A percentile compares a stretch with the other conserved stretches of the same genome.
These are phyloP conservation scores for Globisporangium solare DNA, from an alignment of 352 stramenopile genomes.

Conservation along the genomic window DNA sequence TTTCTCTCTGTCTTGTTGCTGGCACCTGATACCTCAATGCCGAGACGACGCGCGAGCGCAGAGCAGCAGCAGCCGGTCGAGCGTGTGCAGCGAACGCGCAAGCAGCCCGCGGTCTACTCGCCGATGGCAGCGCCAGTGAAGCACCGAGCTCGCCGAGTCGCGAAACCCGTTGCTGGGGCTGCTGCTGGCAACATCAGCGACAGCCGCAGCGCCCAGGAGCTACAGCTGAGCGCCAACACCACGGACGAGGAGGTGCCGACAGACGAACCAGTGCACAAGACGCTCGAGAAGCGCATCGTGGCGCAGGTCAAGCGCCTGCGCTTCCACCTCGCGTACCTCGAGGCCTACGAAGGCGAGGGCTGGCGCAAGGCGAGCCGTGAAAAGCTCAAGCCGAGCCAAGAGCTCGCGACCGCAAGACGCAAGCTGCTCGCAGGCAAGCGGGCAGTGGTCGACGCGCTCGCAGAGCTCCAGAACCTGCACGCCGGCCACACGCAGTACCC, in stretches of 20 bases:
- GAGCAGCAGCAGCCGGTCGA: not conserved
- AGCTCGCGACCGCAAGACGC: slow-evolving; percentile 40
- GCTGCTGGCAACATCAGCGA: not conserved
- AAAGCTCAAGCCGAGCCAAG: slow-evolving; percentile 78
- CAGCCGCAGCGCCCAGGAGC: not conserved
- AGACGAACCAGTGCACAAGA: slow-evolving; percentile 11
- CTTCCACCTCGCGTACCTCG: slow-evolving; percentile 73
- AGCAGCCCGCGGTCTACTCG: slow-evolving; percentile 18
- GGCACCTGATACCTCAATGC: too few relatives aligned
- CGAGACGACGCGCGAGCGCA: not conserved
- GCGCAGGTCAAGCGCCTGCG: slow-evolving; percentile 44
- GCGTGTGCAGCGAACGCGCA: slow-evolving; percentile 11
- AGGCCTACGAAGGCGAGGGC: slow-evolving; percentile 80
- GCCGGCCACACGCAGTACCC: slow-evolving; percentile 48
- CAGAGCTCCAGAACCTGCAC: slow-evolving; percentile 35
- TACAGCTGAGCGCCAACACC: not conserved
- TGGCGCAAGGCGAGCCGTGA: slow-evolving; percentile 71
- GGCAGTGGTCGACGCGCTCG: slow-evolving; percentile 37
- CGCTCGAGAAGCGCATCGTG: slow-evolving; percentile 11
- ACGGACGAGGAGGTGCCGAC: not conserved
- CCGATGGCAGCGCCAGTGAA: slow-evolving; percentile 6
- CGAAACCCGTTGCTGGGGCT: not conserved
- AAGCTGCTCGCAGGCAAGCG: slow-evolving; percentile 61
- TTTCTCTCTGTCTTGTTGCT: too few relatives aligned
- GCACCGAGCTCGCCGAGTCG: not conserved